Percentiles rank a stretch among this genome's conserved stretches.
These are phyloP conservation scores for Heliamphora pulchella DNA, from an alignment of 179 eudicot species.

Conservation along the genomic window DNA sequence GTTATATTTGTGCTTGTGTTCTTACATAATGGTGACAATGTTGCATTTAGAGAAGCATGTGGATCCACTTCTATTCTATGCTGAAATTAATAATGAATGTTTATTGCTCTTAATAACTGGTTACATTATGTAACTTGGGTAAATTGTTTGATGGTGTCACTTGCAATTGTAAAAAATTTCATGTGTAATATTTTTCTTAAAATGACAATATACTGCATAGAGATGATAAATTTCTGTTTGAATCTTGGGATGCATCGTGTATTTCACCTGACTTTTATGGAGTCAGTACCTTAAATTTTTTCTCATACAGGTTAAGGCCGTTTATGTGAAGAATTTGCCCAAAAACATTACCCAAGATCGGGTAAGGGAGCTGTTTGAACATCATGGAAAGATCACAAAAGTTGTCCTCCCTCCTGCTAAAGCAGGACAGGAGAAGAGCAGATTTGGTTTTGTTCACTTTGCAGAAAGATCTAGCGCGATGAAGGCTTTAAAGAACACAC, in stretches of 20 bases:
- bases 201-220: not conserved
- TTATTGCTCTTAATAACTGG: not conserved
- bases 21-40: not conserved
- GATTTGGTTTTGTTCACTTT: conserved; percentile 80
- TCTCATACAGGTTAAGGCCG: conserved; percentile 79
- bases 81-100: not conserved
- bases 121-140: not conserved
- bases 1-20: not conserved
- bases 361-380: conserved; percentile 60
- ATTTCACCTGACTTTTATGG: no score
- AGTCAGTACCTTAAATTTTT: no score
- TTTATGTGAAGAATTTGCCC: conserved; percentile 83
- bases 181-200: not conserved
- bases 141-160: not conserved
- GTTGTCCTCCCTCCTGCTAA: conserved; percentile 89
- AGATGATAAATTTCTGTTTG: not conserved
- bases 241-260: not conserved
- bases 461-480: conserved; percentile 71
- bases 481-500: conserved; percentile 71
- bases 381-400: conserved; percentile 72
- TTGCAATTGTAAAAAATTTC: not conserved
- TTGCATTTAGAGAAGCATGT: not conserved
- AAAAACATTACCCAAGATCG: conserved; percentile 58
- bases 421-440: conserved; percentile 79
- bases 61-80: not conserved